These are phyloP conservation scores for Rhizophagus prolifer DNA, from an alignment of 192 early-diverging fungal genomes.

Conservation along the genomic window DNA sequence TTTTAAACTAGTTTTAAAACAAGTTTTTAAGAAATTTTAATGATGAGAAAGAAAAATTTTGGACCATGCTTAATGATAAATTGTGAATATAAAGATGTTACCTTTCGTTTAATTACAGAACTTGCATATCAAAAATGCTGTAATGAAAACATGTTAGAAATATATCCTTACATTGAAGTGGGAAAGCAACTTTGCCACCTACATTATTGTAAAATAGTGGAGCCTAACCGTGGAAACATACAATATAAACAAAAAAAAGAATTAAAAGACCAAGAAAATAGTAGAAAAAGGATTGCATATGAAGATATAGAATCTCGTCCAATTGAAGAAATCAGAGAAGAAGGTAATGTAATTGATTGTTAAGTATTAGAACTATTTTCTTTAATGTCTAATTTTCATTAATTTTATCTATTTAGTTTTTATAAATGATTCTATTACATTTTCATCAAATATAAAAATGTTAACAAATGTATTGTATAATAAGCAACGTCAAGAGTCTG, in stretches of 20 bases:
- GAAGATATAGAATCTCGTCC: too few species aligned
- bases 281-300: too few species aligned
- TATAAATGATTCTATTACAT: not conserved
- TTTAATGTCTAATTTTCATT: not conserved
- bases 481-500: too few species aligned
- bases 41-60: not conserved
- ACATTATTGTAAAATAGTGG: too few species aligned
- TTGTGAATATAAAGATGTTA: not conserved
- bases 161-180: slow-evolving; percentile 6
- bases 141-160: not conserved
- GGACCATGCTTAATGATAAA: not conserved
- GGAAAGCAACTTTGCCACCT: slow-evolving; percentile 3
- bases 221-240: not conserved
- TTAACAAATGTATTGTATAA: not conserved
- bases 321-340: too few species aligned
- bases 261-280: too few species aligned
- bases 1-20: too few species aligned
- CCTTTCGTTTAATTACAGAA: too few species aligned
- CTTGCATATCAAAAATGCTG: not conserved
- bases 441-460: not conserved
- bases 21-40: too few species aligned
- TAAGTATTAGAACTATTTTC: not conserved
- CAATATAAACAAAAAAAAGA: not conserved
- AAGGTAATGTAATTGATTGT: not conserved
- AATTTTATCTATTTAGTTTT: slow-evolving; percentile 5